These are phyloP conservation scores for Arthrobotrys megalospora DNA, from an alignment of 2,329 filamentous ascomycete genomes.

Conservation along the genomic window DNA sequence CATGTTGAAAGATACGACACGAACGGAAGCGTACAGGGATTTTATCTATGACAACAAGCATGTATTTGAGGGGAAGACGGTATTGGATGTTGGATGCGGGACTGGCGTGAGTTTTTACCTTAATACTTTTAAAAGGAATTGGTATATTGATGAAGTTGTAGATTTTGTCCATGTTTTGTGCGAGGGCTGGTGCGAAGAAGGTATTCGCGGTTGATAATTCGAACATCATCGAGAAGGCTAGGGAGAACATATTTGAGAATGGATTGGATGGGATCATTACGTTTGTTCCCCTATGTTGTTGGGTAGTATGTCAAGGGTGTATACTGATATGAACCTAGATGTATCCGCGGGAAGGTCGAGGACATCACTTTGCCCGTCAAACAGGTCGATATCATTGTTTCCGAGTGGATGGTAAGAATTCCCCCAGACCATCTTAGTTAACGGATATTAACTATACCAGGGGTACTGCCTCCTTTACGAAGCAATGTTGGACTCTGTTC, in stretches of 20 bases:
- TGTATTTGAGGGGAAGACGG: conserved; percentile 84
- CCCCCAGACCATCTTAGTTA: not conserved
- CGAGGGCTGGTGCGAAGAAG: conserved; percentile 85
- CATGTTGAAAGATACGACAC: conserved; percentile 91
- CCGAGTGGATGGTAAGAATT: conserved; percentile 85
- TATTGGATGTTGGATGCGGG: conserved; percentile 91
- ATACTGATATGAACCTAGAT: conserved; percentile 67
- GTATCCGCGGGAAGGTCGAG: conserved; percentile 87
- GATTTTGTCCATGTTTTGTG: conserved; percentile 95
- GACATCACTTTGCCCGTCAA: conserved; percentile 83
- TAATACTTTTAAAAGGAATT: conserved; percentile 66
- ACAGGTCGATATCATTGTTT: conserved; percentile 93
- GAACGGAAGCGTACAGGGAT: conserved; percentile 92
- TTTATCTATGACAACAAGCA: conserved; percentile 94
- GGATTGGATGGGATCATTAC: conserved; percentile 81
- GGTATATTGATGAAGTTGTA: not conserved
- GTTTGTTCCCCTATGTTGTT: conserved; percentile 64
- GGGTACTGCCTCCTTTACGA: conserved; percentile 94
- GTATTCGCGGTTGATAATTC: conserved; percentile 95
- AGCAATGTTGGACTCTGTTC: conserved; percentile 93
- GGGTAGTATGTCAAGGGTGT: conserved; percentile 21
- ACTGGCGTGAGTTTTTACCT: conserved; percentile 70
- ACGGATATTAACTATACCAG: conserved; percentile 25
- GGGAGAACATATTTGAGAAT: conserved; percentile 87
- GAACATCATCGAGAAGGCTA: conserved; percentile 87